phyloP scores from a whole-genome alignment of 345 rosid genomes.

The Sisymbrium irio region DNA sequence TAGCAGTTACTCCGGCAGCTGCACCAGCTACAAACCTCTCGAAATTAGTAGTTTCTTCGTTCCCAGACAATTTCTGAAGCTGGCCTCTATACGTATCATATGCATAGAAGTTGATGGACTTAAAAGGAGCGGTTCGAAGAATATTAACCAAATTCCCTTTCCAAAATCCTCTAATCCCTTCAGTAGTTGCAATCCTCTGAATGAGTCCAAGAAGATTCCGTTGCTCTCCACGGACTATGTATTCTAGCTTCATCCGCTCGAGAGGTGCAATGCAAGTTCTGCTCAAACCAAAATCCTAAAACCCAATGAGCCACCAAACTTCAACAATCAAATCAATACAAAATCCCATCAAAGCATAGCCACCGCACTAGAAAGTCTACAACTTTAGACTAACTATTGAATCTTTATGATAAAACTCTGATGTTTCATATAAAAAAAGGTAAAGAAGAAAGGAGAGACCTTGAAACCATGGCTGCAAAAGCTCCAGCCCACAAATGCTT shows the following conservation, averaged over 20 bases:
- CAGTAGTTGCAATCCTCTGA: slow-evolving; percentile 51
- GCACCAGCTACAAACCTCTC: slow-evolving; percentile 78
- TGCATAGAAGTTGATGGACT: slow-evolving; percentile 71
- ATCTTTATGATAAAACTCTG: neutral
- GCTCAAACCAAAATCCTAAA: slow-evolving; percentile 35
- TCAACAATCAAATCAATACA: slow-evolving; percentile 16
- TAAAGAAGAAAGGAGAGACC: slow-evolving; percentile 41
- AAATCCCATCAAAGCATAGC: neutral
- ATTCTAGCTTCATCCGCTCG: slow-evolving; percentile 77
- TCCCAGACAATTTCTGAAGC: slow-evolving; percentile 53
- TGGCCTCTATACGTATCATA: slow-evolving; percentile 71
- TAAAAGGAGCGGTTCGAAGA: slow-evolving; percentile 76
- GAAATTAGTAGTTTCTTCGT: slow-evolving; percentile 61
- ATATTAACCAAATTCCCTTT: slow-evolving; percentile 72
- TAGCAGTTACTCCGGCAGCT: slow-evolving; percentile 75
- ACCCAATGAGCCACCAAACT: slow-evolving; percentile 34
- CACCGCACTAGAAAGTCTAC: slow-evolving; percentile 10
- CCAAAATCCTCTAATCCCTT: slow-evolving; percentile 73
- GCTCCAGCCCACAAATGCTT: slow-evolving; percentile 86
- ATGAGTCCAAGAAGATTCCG: slow-evolving; percentile 47
- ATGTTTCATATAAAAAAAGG: neutral
- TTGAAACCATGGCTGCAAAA: slow-evolving; percentile 76
- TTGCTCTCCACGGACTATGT: slow-evolving; percentile 72
- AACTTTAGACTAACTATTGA: slow-evolving; percentile 1
- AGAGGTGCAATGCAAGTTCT: slow-evolving; percentile 80